phyloP scores from a whole-genome alignment of 2,329 filamentous ascomycete species.

The Fonsecaea nubica region DNA sequence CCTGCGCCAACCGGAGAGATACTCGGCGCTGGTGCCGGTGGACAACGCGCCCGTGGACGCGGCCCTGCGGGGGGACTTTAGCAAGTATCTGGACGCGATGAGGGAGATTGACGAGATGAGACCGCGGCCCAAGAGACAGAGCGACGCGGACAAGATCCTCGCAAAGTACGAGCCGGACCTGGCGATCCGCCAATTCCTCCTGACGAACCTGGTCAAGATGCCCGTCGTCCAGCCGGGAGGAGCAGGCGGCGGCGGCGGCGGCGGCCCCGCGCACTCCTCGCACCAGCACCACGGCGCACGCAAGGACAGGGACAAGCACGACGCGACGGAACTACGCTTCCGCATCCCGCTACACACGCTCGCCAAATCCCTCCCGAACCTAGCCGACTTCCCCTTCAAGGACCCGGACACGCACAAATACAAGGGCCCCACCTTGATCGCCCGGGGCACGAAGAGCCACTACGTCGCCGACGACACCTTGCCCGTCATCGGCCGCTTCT shows the following conservation, averaged over 20 bases:
- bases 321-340: slow-evolving; percentile 65
- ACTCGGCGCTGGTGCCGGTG: slow-evolving; percentile 78
- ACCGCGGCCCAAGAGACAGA: slow-evolving; percentile 31
- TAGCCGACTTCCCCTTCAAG: slow-evolving; percentile 89
- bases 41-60: slow-evolving; percentile 92
- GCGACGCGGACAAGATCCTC: slow-evolving; percentile 36
- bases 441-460: slow-evolving; percentile 56
- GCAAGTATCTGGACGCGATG: slow-evolving; percentile 83
- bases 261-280: background rate
- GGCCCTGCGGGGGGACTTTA: slow-evolving; percentile 74
- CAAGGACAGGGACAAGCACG: background rate
- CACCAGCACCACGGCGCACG: slow-evolving; percentile 48
- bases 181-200: slow-evolving; percentile 84
- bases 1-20: slow-evolving; percentile 69
- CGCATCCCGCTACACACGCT: slow-evolving; percentile 78
- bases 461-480: slow-evolving; percentile 51
- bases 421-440: slow-evolving; percentile 78
- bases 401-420: slow-evolving; percentile 73
- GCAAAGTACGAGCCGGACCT: slow-evolving; percentile 59
- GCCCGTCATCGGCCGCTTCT: slow-evolving; percentile 51
- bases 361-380: slow-evolving; percentile 69
- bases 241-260: too few relatives aligned
- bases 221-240: background rate
- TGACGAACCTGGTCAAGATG: slow-evolving; percentile 72
- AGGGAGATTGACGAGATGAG: slow-evolving; percentile 69